These are phyloP conservation scores for Nannochloris sp. DNA, from an alignment of 139 green algal genomes.

Conservation along the genomic window DNA sequence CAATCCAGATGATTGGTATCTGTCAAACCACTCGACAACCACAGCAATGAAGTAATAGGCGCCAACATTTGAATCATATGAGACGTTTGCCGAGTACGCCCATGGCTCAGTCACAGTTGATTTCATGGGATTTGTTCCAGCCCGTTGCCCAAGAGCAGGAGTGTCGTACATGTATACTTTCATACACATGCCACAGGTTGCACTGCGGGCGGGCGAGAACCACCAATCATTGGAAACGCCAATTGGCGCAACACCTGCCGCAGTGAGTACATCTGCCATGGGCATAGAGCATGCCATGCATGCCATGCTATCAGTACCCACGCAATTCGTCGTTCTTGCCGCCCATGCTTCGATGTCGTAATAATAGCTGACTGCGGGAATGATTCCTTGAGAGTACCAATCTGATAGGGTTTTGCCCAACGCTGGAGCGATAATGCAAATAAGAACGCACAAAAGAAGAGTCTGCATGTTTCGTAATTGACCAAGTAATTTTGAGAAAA, in stretches of 20 bases:
- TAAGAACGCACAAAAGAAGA: no score
- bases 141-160: not conserved
- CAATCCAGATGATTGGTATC: not conserved
- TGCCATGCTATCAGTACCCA: not conserved
- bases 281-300: not conserved
- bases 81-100: not conserved
- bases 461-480: no score
- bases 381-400: no score
- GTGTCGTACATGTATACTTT: not conserved
- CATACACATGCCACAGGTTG: not conserved
- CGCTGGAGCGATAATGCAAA: no score
- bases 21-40: constrained; percentile 1
- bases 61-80: not conserved
- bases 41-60: not conserved
- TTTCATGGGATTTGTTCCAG: not conserved
- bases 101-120: not conserved
- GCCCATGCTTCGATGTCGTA: constrained; percentile 1
- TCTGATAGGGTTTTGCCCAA: no score
- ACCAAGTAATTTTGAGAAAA: no score
- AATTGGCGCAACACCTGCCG: not conserved
- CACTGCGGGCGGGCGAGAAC: not conserved
- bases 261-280: not conserved
- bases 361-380: not conserved
- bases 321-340: not conserved
- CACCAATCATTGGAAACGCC: not conserved